phyloP scores from a whole-genome alignment of 2,329 filamentous ascomycete genomes.

The Phialemoniopsis sp. region DNA sequence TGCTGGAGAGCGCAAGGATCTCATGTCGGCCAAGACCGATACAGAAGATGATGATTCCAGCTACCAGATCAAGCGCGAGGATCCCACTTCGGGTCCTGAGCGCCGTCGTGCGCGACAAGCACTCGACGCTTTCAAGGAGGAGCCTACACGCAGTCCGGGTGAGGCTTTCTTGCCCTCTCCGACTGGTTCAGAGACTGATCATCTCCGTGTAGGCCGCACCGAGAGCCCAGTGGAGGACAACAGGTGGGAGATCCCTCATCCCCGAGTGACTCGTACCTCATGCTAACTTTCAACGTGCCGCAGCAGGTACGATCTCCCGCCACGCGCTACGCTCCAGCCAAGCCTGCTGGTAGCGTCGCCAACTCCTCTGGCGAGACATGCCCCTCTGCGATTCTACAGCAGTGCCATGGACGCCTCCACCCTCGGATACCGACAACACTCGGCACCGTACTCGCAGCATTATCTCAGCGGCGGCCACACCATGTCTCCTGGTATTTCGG shows the following conservation, averaged over 20 bases:
- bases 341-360: constrained; percentile 9
- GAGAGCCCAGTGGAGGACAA: constrained; percentile 5
- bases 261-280: too few species aligned
- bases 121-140: constrained; percentile 9
- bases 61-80: background rate
- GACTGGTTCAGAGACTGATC: background rate
- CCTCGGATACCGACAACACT: constrained; percentile 3
- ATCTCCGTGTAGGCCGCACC: background rate
- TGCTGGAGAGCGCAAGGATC: background rate
- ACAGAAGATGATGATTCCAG: background rate
- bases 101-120: background rate
- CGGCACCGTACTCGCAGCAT: too few species aligned
- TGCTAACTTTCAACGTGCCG: background rate
- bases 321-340: constrained; percentile 9
- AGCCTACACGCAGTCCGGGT: constrained; percentile 2
- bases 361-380: constrained; percentile 4
- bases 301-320: constrained; percentile 6
- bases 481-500: too few species aligned
- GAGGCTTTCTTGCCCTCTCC: background rate
- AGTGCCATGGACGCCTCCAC: constrained; percentile 4
- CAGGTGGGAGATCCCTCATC: constrained; percentile 5
- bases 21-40: too few species aligned
- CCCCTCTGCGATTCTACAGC: constrained; percentile 5
- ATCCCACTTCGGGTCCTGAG: too few species aligned
- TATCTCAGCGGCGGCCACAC: too few species aligned